phyloP scores from a whole-genome alignment of 306 rosid genomes.

The Rosa persica region DNA sequence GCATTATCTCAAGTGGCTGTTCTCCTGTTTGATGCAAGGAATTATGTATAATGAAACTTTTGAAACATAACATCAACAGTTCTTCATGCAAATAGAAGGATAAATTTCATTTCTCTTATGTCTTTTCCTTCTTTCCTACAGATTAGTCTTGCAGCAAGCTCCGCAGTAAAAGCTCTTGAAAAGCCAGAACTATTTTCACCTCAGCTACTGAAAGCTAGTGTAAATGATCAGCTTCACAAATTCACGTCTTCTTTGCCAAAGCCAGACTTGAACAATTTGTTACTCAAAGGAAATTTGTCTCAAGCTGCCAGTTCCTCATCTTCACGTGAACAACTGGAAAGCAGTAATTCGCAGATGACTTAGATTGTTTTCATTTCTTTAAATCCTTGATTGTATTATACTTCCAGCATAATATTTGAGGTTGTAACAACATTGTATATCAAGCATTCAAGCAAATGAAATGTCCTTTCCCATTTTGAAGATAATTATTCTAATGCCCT shows the following conservation, averaged over 20 bases:
- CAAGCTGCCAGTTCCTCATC: constrained; percentile 1
- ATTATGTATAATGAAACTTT: neutral
- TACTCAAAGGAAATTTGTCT: constrained; percentile 28
- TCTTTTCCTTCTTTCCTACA: neutral
- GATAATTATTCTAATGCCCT: neutral
- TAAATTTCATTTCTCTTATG: neutral
- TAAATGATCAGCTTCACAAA: constrained; percentile 30
- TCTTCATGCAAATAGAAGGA: neutral
- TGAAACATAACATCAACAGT: neutral
- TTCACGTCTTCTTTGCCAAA: constrained; percentile 23
- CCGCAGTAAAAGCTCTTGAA: constrained; percentile 41
- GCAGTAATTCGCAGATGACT: constrained; percentile 15
- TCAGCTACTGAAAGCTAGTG: constrained; percentile 36
- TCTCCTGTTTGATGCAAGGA: neutral
- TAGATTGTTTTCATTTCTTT: neutral
- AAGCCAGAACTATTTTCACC: constrained; percentile 36
- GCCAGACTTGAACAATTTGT: constrained; percentile 7
- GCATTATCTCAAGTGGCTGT: neutral
- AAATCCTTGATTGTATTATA: neutral
- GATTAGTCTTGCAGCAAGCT: constrained; percentile 36
- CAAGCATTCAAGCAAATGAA: neutral
- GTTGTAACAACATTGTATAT: neutral
- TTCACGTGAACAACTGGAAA: neutral
- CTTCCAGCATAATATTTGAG: neutral
- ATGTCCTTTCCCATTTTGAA: neutral